Evolutionary conservation across 2,329 filamentous ascomycete species (phyloP), one percentile per base, ranked within the genome.

Genomic region (Lasiodiplodia sp.): DNA sequence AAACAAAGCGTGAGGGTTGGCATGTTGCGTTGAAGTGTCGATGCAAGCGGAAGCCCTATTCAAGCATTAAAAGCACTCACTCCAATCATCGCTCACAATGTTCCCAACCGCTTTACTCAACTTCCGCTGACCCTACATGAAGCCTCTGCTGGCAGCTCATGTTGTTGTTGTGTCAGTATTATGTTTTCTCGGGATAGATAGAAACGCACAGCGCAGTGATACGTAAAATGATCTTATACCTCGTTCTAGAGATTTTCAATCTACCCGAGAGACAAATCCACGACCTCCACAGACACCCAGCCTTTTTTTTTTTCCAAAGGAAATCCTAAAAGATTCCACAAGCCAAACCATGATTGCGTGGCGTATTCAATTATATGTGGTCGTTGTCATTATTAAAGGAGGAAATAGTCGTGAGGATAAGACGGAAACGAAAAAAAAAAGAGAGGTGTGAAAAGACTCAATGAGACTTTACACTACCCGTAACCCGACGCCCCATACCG

Each of bases 291-390:
- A 40, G 18, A 57, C 28, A 34, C n/a, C n/a, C 10, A 37, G 4
- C 55, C 31, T 16, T 31, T 31, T n/a, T n/a, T n/a, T 31, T 16
- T n/a, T 12, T n/a, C 11, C 18, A 21, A n/a, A 37, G 28, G 10
- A 57, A 57, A 49, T 34, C 25, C 40, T 34, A 34, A 58, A 58
- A 40, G 11, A 40, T 37, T n/a, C 25, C 58, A 63, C 18, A 38
- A 34, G 31, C 51, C 51, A 31, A 64, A 38, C 60, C 40, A 21
- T 64, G 21, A 53, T 34, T 47, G 60, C 60, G 21, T 64, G n/a
- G 38, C 47, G 60, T 3, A 64, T 64, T 52, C 16, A 52, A 64
- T 52, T 64, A 64, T 47, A 64, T 52, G 47, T 64, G 47, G 12
- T 64, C 60, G 47, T 64, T 28, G 44, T 64, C 60, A 38, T 52